Percentiles rank a stretch among this genome's conserved stretches.
These are phyloP conservation scores for Colletotrichum sublineola DNA, from an alignment of 2,329 filamentous ascomycete genomes.

Conservation along the genomic window DNA sequence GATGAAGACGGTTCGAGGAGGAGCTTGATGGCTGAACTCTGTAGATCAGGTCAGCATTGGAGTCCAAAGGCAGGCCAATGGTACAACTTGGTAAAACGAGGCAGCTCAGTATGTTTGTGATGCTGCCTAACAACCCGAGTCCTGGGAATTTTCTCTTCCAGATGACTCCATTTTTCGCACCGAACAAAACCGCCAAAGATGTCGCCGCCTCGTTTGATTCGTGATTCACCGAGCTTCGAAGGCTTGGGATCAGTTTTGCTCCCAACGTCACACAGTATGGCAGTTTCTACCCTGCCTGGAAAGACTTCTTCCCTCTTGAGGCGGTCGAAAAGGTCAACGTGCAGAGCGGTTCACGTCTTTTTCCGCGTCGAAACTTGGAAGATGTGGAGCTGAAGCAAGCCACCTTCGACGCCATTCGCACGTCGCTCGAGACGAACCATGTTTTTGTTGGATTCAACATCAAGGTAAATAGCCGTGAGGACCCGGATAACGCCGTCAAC, in stretches of 20 bases:
- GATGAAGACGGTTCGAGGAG: neutral
- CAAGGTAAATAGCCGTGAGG: conserved; percentile 23
- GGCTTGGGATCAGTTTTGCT: conserved; percentile 5
- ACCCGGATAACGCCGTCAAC: conserved; percentile 53
- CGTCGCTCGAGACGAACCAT: conserved; percentile 23
- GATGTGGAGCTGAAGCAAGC: conserved; percentile 14
- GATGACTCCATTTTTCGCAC: conserved; percentile 38
- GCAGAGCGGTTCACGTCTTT: conserved; percentile 25
- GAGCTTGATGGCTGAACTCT: neutral
- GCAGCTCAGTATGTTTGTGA: neutral
- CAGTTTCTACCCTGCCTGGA: conserved; percentile 35
- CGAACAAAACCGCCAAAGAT: conserved; percentile 30
- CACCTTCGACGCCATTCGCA: conserved; percentile 28
- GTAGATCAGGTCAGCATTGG: neutral
- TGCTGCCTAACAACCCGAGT: conserved; percentile 24
- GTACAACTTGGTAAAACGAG: neutral
- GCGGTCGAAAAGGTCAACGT: conserved; percentile 29
- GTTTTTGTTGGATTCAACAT: conserved; percentile 32
- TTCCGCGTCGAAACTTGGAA: conserved; percentile 27
- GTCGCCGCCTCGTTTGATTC: conserved; percentile 24
- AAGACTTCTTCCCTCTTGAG: conserved; percentile 21
- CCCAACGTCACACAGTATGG: conserved; percentile 34
- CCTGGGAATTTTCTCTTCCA: conserved; percentile 30
- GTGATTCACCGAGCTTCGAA: conserved; percentile 20
- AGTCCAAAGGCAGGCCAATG: neutral